Evolutionary conservation across 1,284 basidiomycete genomes (phyloP).

Genomic region (Erythrobasidium hasegawianum): DNA sequence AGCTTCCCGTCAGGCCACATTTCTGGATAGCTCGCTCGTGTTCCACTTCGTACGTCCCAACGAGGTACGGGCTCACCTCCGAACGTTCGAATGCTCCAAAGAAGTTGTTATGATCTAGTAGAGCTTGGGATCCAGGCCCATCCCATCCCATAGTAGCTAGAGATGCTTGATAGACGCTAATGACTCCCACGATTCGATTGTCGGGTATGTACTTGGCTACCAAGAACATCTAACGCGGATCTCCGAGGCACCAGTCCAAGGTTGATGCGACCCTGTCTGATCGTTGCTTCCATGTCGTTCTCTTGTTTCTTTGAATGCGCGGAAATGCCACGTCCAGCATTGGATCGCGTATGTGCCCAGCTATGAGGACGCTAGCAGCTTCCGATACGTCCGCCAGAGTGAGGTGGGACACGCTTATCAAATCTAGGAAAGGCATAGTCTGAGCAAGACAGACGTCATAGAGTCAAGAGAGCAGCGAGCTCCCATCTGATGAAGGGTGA

Average conservation of each 20-base stretch:
- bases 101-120: no score
- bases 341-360: not conserved
- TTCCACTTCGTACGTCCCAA: no score
- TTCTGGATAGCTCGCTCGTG: no score
- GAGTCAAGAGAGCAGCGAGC: no score
- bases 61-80: no score
- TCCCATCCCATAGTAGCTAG: not conserved
- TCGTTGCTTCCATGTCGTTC: not conserved
- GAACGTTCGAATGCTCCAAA: no score
- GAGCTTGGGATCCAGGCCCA: no score
- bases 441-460: no score
- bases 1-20: no score
- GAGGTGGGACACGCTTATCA: not conserved
- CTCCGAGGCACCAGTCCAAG: not conserved
- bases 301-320: not conserved
- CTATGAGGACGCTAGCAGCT: not conserved
- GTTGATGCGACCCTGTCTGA: no score
- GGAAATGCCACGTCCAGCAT: not conserved
- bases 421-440: not conserved
- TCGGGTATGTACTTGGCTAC: not conserved
- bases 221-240: not conserved
- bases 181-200: not conserved
- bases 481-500: no score
- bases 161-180: not conserved
- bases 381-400: not conserved